These are phyloP conservation scores for Wickerhamiella slavikovae DNA, from an alignment of 805 yeast species.

Conservation along the genomic window DNA sequence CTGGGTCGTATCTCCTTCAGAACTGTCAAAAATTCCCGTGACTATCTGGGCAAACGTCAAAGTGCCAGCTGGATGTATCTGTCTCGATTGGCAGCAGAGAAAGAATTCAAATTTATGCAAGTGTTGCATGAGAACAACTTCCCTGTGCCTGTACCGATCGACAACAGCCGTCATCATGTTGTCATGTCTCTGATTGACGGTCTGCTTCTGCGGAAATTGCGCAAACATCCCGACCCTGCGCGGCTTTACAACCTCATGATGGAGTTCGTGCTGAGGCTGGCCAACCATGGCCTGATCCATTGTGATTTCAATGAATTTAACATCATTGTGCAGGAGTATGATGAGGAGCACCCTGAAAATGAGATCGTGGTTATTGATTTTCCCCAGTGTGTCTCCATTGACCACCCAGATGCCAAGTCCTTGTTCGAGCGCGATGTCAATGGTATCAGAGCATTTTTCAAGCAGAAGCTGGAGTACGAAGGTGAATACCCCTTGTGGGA, in stretches of 20 bases:
- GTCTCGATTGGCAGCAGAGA: conserved; percentile 75
- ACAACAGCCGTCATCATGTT: conserved; percentile 76
- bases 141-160: conserved; percentile 73
- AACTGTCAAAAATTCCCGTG: conserved; percentile 85
- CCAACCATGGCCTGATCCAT: conserved; percentile 77
- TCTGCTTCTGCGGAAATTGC: conserved; percentile 69
- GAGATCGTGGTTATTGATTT: conserved; percentile 90
- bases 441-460: conserved; percentile 70
- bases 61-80: conserved; percentile 86
- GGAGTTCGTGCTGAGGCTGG: conserved; percentile 69
- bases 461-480: conserved; percentile 49
- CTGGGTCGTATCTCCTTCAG: conserved; percentile 86
- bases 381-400: conserved; percentile 92
- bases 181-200: conserved; percentile 85
- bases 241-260: conserved; percentile 67
- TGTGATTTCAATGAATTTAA: conserved; percentile 97
- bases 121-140: conserved; percentile 57
- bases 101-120: conserved; percentile 77
- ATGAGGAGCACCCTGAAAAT: conserved; percentile 23
- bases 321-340: conserved; percentile 52
- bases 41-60: conserved; percentile 51
- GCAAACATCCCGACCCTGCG: conserved; percentile 46
- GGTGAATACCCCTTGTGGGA: conserved; percentile 77
- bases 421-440: conserved; percentile 87
- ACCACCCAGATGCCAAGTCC: conserved; percentile 70